These are phyloP conservation scores for Nakaseomyces glabratus DNA, from an alignment of 1,139 yeast genomes.

Conservation along the genomic window DNA sequence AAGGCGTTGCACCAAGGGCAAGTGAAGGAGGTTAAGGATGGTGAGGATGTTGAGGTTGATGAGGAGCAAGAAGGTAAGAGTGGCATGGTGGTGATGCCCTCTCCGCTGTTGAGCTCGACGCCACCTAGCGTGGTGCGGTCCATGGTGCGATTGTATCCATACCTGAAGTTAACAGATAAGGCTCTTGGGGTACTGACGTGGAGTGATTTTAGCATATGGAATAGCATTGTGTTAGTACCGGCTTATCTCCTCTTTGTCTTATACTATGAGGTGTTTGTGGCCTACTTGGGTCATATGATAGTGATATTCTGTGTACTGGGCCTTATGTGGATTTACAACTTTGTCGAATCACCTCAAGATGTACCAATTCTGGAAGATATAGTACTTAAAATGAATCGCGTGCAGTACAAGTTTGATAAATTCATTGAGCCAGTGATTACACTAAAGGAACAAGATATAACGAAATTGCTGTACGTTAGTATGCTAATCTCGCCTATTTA, in stretches of 20 bases:
- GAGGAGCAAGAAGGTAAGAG: slow-evolving; percentile 10
- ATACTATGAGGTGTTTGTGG: slow-evolving; percentile 63
- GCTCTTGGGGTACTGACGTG: slow-evolving; percentile 70
- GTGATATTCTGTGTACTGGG: slow-evolving; percentile 59
- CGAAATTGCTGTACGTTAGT: slow-evolving; percentile 71
- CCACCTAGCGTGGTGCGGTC: slow-evolving; percentile 89
- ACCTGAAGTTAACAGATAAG: slow-evolving; percentile 62
- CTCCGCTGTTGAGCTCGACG: slow-evolving; percentile 68
- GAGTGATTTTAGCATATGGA: slow-evolving; percentile 83
- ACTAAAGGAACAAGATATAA: slow-evolving; percentile 68
- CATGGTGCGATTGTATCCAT: slow-evolving; percentile 73
- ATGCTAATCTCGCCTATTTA: slow-evolving; percentile 79
- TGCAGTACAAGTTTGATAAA: slow-evolving; percentile 68
- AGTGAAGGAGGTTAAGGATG: slow-evolving; percentile 15
- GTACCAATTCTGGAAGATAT: slow-evolving; percentile 80
- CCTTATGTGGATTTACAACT: slow-evolving; percentile 30
- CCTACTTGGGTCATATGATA: slow-evolving; percentile 73
- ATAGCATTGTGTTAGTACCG: slow-evolving; percentile 55
- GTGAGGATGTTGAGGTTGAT: slow-evolving; percentile 6
- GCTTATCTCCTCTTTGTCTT: slow-evolving; percentile 51
- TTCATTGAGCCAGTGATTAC: slow-evolving; percentile 70
- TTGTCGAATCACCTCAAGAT: slow-evolving; percentile 1
- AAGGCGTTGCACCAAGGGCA: slow-evolving; percentile 24
- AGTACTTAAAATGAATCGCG: slow-evolving; percentile 68
- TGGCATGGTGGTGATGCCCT: slow-evolving; percentile 23